These are phyloP conservation scores for Boletus reticuloceps DNA, from an alignment of 768 basidiomycete genomes.

Conservation along the genomic window DNA sequence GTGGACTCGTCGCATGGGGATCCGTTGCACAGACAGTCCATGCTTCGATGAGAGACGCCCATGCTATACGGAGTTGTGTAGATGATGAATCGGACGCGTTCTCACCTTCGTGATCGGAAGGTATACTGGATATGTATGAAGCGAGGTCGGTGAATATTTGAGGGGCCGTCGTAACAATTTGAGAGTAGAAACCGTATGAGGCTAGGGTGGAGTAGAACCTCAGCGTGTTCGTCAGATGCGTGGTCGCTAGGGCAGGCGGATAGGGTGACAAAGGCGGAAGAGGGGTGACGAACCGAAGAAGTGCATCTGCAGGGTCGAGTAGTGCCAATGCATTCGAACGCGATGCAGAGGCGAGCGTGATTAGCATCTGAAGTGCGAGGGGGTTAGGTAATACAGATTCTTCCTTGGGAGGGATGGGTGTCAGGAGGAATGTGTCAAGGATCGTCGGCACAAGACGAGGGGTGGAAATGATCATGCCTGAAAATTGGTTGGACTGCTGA, in stretches of 20 bases:
- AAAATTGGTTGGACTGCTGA: conserved; percentile 52
- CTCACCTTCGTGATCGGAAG: conserved; percentile 18
- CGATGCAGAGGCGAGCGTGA: conserved; percentile 58
- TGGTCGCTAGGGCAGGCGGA: conserved; percentile 33
- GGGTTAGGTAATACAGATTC: conserved; percentile 36
- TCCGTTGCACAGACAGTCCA: conserved; percentile 89
- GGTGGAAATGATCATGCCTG: conserved; percentile 49
- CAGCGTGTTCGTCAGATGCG: conserved; percentile 57
- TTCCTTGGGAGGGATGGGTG: conserved; percentile 44
- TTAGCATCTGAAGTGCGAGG: conserved; percentile 55
- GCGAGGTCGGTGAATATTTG: conserved; percentile 54
- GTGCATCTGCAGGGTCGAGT: conserved; percentile 54
- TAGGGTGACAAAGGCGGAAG: conserved; percentile 49
- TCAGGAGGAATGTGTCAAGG: conserved; percentile 55
- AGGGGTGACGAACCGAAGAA: conserved; percentile 68
- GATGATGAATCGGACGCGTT: neutral
- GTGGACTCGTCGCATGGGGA: conserved; percentile 83
- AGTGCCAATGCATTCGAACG: conserved; percentile 63
- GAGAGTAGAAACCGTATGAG: conserved; percentile 75
- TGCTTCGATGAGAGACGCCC: conserved; percentile 56
- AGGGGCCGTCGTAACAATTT: conserved; percentile 59
- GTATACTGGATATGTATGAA: conserved; percentile 39
- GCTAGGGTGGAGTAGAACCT: conserved; percentile 64
- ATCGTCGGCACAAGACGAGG: conserved; percentile 51
- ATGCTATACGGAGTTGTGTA: conserved; percentile 42